These are phyloP conservation scores for Cercospora canescens DNA, from an alignment of 2,329 filamentous ascomycete species.

Conservation along the genomic window DNA sequence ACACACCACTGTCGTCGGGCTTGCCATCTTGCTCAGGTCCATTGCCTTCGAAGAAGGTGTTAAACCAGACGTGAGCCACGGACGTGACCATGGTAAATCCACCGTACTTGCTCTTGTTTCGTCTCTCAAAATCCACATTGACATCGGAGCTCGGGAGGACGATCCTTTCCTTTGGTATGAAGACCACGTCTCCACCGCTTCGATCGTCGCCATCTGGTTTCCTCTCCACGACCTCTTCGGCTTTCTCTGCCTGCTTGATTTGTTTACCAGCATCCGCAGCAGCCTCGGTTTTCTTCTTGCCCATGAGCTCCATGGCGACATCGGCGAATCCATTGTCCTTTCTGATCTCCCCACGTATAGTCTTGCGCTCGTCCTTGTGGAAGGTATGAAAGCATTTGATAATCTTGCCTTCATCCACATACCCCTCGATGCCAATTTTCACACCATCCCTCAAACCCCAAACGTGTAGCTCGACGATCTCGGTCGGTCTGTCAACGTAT, in stretches of 20 bases:
- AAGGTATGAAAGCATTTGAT: constrained; percentile 87
- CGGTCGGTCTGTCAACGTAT: constrained; percentile 79
- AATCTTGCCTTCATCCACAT: constrained; percentile 80
- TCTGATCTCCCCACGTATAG: constrained; percentile 59
- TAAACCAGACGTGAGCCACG: constrained; percentile 96
- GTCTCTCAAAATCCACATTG: constrained; percentile 84
- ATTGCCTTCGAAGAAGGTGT: constrained; percentile 84
- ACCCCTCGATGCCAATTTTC: constrained; percentile 83
- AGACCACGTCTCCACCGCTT: constrained; percentile 71
- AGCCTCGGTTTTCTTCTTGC: constrained; percentile 29
- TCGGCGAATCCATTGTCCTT: constrained; percentile 44
- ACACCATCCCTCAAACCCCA: constrained; percentile 89
- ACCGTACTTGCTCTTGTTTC: constrained; percentile 73
- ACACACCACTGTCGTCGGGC: constrained; percentile 68
- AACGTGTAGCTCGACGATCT: constrained; percentile 84
- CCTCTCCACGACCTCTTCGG: constrained; percentile 17
- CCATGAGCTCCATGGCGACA: constrained; percentile 47
- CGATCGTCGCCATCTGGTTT: constrained; percentile 39
- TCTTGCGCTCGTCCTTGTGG: constrained; percentile 65
- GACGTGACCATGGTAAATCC: constrained; percentile 88
- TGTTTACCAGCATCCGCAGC: constrained; percentile 21
- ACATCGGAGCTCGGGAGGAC: constrained; percentile 79
- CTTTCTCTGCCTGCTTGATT: constrained; percentile 23
- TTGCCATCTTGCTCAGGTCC: constrained; percentile 68
- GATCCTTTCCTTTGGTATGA: constrained; percentile 69